Evolutionary conservation across 2,329 filamentous ascomycete species (phyloP), one percentile per base, ranked within the genome.

Genomic region (Venturia effusa): DNA sequence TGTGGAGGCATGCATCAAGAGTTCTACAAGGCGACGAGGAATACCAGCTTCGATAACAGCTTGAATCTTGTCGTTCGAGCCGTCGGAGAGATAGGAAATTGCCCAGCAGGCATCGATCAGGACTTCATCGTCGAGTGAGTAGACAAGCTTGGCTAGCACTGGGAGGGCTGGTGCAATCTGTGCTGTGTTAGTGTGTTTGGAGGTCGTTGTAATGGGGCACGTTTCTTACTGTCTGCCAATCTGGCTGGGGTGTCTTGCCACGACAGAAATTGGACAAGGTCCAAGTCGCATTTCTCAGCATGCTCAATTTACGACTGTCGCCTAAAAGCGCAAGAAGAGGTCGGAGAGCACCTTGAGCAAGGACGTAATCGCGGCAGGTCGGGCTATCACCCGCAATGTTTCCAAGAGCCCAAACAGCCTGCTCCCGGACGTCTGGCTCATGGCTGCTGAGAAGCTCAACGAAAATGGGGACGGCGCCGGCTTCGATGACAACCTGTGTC

Each of bases 321-420:
- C 93, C 93, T 64, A 99, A 86, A 55, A 99, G 84, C 72, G 86
- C 85, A 64, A 99, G 85, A 64, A 99, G 84, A 62, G 94, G 94
- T 76, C 91, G 91, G 62, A 99, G 85, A 67, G 94, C 94, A 71
- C 92, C 92, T 69, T 90, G 91, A 76, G 88, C 87, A 65, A 99
- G 84, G 66, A 99, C 94, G 75, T 96, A 99, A 78, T 99, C 94
- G 72, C 94, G 88, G 85, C 94, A 99, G 73, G 91, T 87, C 68
- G 94, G 94, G 82, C 93, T 97, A 77, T 99, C 94, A 79, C 94
- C 94, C 68, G 94, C 94, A 79, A 99, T 99, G 80, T 99, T 99
- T 74, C 94, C 94, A 63, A 99, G 82, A 55, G 94, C 94, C 94
- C 94, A 99, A 64, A 99, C 94, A 65, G 94, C 94, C 79, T 99